Conservation (phyloP, 1,284 basidiomycete species). For the Cronartium quercuum region DNA sequence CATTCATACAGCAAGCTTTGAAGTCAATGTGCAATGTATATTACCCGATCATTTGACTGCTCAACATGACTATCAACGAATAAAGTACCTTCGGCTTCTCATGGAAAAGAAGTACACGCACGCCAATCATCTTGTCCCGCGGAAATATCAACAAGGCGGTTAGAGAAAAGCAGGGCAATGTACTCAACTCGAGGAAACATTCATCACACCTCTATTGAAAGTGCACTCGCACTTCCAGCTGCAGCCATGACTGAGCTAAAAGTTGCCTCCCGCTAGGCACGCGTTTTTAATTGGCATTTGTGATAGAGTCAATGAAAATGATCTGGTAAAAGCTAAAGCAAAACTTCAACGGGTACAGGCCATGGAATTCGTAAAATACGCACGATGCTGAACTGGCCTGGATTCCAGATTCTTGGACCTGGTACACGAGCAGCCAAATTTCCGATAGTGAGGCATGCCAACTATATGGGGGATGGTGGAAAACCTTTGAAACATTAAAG, state of each 20-base stretch:
- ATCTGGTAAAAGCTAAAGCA: background rate
- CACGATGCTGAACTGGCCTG: constrained; percentile 26
- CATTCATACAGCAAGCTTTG: too few species aligned
- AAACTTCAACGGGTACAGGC: background rate
- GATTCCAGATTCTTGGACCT: constrained; percentile 30
- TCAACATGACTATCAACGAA: constrained; percentile 25
- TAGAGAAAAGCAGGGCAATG: too few species aligned
- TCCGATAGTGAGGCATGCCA: constrained; percentile 28
- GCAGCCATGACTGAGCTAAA: constrained; percentile 31
- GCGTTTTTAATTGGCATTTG: too few species aligned
- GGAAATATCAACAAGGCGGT: too few species aligned
- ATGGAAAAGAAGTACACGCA: constrained; percentile 24
- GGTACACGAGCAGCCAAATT: constrained; percentile 17
- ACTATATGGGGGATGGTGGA: background rate
- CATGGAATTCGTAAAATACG: background rate
- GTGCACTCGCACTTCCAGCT: constrained; percentile 19
- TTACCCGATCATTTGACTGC: constrained; percentile 33
- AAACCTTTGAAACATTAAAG: background rate
- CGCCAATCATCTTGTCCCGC: constrained; percentile 23
- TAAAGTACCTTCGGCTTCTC: constrained; percentile 5
- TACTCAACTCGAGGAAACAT: too few species aligned
- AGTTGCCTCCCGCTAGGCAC: constrained; percentile 28
- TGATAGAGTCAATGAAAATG: background rate
- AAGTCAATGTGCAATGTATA: background rate
- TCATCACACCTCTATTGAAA: constrained; percentile 11